Evolutionary conservation across 177 flowering plant species (phyloP).

Genomic region (Vitis hybrid): DNA sequence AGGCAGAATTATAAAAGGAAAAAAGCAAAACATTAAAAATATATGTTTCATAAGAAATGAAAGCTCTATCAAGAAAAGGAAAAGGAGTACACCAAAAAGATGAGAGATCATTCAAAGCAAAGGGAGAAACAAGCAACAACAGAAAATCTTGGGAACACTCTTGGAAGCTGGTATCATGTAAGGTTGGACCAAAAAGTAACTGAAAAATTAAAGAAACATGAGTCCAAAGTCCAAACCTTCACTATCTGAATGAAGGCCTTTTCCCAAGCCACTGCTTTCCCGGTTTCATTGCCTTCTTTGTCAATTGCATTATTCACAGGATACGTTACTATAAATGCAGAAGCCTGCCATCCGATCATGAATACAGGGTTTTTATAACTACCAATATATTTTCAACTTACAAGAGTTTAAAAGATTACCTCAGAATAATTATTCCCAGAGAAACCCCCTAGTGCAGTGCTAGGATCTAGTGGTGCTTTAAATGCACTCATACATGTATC

Average conservation of each 20-base stretch:
- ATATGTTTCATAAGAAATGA: no score
- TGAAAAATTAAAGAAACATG: neutral
- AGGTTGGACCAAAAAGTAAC: neutral
- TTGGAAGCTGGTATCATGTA: no score
- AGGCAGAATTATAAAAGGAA: no score
- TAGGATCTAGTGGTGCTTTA: slow-evolving; percentile 93
- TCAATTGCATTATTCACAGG: slow-evolving; percentile 82
- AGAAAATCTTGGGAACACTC: neutral
- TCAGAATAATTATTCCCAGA: slow-evolving; percentile 80
- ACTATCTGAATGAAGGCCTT: slow-evolving; percentile 86
- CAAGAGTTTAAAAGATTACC: slow-evolving; percentile 39
- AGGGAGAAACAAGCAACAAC: neutral
- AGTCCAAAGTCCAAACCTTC: slow-evolving; percentile 47
- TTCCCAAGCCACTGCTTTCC: slow-evolving; percentile 91
- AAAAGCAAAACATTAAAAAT: no score
- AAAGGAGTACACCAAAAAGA: no score
- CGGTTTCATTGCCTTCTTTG: slow-evolving; percentile 57
- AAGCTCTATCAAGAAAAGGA: no score
- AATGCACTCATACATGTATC: slow-evolving; percentile 87
- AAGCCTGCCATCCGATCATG: slow-evolving; percentile 62
- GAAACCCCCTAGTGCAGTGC: slow-evolving; percentile 88
- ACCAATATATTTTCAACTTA: slow-evolving; percentile 6
- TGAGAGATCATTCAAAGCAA: neutral
- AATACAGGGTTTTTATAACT: slow-evolving; percentile 7
- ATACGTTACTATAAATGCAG: slow-evolving; percentile 92